These are phyloP conservation scores for Xerophyta viscosa DNA, from an alignment of 106 monocot species.

Conservation along the genomic window DNA sequence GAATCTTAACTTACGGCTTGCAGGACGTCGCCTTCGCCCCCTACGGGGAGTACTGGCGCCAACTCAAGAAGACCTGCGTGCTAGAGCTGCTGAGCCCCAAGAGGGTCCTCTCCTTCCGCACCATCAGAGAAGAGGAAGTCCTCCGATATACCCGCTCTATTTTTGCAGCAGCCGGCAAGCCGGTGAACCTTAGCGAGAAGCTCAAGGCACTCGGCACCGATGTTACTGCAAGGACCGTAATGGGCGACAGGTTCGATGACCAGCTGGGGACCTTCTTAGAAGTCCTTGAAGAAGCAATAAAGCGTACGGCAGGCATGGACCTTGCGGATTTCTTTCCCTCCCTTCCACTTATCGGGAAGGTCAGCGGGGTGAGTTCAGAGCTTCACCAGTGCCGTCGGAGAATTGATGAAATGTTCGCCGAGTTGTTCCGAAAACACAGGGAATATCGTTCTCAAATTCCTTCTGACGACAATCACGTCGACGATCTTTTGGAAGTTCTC, in stretches of 20 bases:
- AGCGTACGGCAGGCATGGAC: neutral
- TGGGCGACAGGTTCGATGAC: constrained; percentile 12
- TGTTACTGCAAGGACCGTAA: constrained; percentile 5
- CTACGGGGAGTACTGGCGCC: constrained; percentile 35
- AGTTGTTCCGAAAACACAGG: neutral
- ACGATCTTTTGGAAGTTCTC: constrained; percentile 26
- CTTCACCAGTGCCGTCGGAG: constrained; percentile 1
- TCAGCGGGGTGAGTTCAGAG: too few relatives aligned
- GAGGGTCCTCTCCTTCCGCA: constrained; percentile 20
- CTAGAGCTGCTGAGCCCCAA: constrained; percentile 22
- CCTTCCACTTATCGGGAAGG: too few relatives aligned
- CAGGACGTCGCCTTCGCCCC: constrained; percentile 17
- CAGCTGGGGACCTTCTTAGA: constrained; percentile 2
- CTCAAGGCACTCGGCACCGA: constrained; percentile 9
- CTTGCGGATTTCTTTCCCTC: constrained; percentile 2
- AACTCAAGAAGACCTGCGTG: constrained; percentile 25
- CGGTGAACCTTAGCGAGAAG: constrained; percentile 18
- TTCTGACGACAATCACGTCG: neutral
- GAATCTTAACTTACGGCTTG: constrained; percentile 9
- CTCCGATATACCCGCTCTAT: constrained; percentile 10
- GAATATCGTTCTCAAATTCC: neutral
- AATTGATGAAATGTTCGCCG: constrained; percentile 11
- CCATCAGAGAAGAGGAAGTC: constrained; percentile 22
- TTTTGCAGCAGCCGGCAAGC: neutral
- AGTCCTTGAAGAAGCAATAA: neutral